phyloP scores from a whole-genome alignment of 1,284 basidiomycete genomes.

The Irpex sp. region DNA sequence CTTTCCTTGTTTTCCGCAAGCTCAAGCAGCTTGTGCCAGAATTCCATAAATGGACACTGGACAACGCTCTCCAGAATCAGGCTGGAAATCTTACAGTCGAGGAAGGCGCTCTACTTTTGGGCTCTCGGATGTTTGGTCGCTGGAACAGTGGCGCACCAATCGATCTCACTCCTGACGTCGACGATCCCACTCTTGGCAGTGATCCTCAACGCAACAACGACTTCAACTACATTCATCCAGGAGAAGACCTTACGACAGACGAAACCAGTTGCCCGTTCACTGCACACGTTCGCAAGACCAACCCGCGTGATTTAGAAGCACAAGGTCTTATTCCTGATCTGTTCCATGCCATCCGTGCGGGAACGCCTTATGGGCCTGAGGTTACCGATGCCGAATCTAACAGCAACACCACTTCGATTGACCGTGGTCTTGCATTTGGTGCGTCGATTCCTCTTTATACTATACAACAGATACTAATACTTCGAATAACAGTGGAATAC shows the following conservation, averaged over 20 bases:
- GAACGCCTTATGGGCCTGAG: constrained; percentile 29
- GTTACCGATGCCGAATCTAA: constrained; percentile 14
- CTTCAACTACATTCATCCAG: constrained; percentile 5
- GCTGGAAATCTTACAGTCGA: constrained; percentile 5
- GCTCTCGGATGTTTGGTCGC: constrained; percentile 13
- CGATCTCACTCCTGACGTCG: constrained; percentile 1
- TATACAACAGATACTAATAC: neutral
- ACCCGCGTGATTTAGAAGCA: constrained; percentile 9
- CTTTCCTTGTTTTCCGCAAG: constrained; percentile 31
- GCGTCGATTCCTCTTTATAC: neutral
- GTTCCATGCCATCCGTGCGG: constrained; percentile 16
- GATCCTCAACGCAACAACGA: constrained; percentile 8
- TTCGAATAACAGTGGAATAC: constrained; percentile 1
- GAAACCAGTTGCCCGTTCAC: constrained; percentile 27
- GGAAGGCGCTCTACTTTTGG: constrained; percentile 8
- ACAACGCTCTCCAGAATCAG: constrained; percentile 3
- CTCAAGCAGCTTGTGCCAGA: constrained; percentile 28
- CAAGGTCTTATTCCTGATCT: constrained; percentile 13
- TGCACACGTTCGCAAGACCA: constrained; percentile 20
- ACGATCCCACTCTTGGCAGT: constrained; percentile 1
- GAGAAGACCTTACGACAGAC: neutral
- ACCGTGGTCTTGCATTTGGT: neutral
- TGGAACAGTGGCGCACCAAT: constrained; percentile 9
- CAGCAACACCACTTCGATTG: neutral
- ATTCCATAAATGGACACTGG: constrained; percentile 10